Evolutionary conservation across 495 filamentous ascomycete genomes (phyloP).

Genomic region (Cercophora sp.): DNA sequence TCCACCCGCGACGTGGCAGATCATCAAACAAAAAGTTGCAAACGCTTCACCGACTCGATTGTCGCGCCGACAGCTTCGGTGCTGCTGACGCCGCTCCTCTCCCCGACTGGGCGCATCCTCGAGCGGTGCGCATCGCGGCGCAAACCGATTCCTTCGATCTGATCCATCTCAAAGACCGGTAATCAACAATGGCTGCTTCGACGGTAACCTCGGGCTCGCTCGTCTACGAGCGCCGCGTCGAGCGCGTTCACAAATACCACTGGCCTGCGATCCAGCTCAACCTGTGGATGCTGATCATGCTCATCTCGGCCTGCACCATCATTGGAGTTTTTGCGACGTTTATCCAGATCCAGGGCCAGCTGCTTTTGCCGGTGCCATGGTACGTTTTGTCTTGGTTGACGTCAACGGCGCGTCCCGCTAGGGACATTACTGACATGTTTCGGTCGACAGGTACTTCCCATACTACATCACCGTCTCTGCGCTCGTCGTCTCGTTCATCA

Average conservation of each 20-base stretch:
- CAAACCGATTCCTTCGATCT: too few species aligned
- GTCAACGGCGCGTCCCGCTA: not conserved
- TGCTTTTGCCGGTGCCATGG: conserved; percentile 77
- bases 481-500: conserved; percentile 70
- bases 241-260: conserved; percentile 68
- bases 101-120: too few species aligned
- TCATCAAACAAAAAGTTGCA: too few species aligned
- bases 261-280: conserved; percentile 94
- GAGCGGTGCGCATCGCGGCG: too few species aligned
- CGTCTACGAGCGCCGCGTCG: conserved; percentile 38
- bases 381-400: conserved; percentile 39
- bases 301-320: conserved; percentile 70
- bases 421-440: not conserved
- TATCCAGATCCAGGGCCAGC: conserved; percentile 68
- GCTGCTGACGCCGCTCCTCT: too few species aligned
- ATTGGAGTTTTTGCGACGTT: conserved; percentile 87
- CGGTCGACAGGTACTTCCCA: conserved; percentile 75
- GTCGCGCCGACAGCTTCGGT: too few species aligned
- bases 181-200: conserved; percentile 46
- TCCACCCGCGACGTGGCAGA: too few species aligned
- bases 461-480: conserved; percentile 75
- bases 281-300: conserved; percentile 85
- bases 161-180: too few species aligned
- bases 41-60: too few species aligned
- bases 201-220: conserved; percentile 35